These are phyloP conservation scores for Quercus lobata DNA, from an alignment of 331 rosid genomes.

Conservation along the genomic window DNA sequence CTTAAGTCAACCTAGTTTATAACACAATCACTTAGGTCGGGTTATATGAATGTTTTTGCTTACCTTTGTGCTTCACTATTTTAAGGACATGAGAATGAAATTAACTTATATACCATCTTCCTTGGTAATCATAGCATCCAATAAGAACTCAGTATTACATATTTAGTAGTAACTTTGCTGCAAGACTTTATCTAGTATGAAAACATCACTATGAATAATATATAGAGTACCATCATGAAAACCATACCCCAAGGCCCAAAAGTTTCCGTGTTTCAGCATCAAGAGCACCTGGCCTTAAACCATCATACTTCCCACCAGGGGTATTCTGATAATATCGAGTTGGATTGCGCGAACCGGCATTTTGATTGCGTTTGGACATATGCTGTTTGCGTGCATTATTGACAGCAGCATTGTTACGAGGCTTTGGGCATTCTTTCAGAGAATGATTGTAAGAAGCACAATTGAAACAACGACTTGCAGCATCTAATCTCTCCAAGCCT, in stretches of 20 bases:
- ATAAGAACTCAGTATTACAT: background rate
- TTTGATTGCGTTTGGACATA: constrained; percentile 63
- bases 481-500: constrained; percentile 68
- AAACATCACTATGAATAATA: background rate
- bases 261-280: constrained; percentile 61
- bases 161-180: background rate
- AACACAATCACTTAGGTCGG: background rate
- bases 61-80: background rate
- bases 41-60: background rate
- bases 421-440: constrained; percentile 75
- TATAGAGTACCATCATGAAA: background rate
- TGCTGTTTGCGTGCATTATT: constrained; percentile 75
- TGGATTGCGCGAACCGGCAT: constrained; percentile 61
- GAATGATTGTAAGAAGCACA: constrained; percentile 92
- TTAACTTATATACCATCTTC: background rate
- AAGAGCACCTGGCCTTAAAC: constrained; percentile 89
- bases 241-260: constrained; percentile 78
- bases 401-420: constrained; percentile 72
- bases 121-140: background rate
- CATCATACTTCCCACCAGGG: constrained; percentile 75
- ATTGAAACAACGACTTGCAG: constrained; percentile 87
- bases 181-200: constrained; percentile 9
- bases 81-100: background rate
- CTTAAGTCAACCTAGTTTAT: background rate
- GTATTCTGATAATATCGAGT: constrained; percentile 81